Percentiles rank a stretch among this genome's conserved stretches.
Conservation (phyloP, 495 filamentous ascomycete species). For the Podospora comata region DNA sequence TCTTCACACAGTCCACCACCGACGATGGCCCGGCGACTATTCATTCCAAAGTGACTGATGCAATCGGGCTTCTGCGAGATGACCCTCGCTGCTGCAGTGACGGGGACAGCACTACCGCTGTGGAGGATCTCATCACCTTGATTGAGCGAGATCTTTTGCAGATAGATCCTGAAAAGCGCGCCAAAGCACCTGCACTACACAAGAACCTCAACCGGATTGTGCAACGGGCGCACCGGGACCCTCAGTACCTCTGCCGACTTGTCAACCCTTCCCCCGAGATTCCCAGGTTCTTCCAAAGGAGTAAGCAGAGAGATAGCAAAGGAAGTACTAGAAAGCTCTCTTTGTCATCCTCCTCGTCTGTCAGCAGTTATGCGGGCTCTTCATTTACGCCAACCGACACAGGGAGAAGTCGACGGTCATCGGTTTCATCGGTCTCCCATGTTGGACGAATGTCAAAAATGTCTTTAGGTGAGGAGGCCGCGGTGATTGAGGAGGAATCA, state of each 20-base stretch:
- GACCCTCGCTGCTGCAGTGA: constrained; percentile 3
- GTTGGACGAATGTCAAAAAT: background rate
- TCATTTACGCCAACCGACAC: background rate
- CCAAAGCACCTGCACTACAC: constrained; percentile 11
- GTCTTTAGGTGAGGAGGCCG: background rate
- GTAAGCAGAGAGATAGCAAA: background rate
- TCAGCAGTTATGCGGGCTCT: background rate
- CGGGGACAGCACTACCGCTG: background rate
- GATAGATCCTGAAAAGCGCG: constrained; percentile 8
- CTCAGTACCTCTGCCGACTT: background rate
- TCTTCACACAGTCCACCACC: background rate
- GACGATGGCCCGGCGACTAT: background rate
- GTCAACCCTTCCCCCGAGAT: background rate
- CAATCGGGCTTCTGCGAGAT: background rate
- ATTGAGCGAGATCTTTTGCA: constrained; percentile 15
- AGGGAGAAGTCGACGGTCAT: background rate
- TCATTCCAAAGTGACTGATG: constrained; percentile 9
- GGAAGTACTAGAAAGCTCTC: background rate
- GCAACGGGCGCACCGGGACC: background rate
- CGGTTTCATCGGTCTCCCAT: background rate
- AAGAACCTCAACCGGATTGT: constrained; percentile 9
- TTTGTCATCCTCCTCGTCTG: background rate
- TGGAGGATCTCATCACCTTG: constrained; percentile 11
- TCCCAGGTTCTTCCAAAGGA: constrained; percentile 7
- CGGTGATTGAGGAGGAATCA: background rate